Evolutionary conservation across 23 red algal species (phyloP).

Genomic region (Gracilaria domingensis): DNA sequence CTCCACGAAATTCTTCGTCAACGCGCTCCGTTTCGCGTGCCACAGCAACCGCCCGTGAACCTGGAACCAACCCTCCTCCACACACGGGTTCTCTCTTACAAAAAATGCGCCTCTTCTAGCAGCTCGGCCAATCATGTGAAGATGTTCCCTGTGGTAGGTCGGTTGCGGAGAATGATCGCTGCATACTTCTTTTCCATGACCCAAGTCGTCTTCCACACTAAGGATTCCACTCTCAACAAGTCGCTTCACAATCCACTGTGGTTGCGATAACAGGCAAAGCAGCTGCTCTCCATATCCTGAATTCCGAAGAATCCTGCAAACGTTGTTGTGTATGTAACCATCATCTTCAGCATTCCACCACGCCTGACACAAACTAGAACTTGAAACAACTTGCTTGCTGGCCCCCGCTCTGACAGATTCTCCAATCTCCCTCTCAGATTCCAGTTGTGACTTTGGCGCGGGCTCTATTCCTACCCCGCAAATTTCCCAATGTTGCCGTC

Average conservation of each 20-base stretch:
- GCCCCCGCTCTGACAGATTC: no score
- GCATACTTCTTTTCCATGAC: no score
- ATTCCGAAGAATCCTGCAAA: background rate
- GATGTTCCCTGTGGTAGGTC: background rate
- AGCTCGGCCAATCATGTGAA: background rate
- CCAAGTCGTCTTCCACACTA: background rate
- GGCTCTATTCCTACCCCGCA: no score
- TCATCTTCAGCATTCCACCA: background rate
- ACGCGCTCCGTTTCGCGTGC: background rate
- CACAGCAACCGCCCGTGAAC: slow-evolving; percentile 8
- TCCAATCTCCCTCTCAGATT: no score
- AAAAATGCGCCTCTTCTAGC: background rate
- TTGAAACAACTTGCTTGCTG: no score
- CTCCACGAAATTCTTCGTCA: background rate
- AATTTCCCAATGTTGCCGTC: no score
- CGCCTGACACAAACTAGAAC: background rate
- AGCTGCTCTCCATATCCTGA: background rate
- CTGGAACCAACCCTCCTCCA: slow-evolving; percentile 25
- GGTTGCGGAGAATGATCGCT: no score
- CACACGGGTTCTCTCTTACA: background rate
- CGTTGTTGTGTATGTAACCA: background rate
- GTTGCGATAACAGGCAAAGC: background rate
- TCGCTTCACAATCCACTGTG: background rate
- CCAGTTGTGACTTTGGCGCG: no score
- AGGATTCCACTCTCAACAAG: background rate